Evolutionary conservation across 176 grass and related monocot species (phyloP).

Genomic region (Pontederia paniculata): DNA sequence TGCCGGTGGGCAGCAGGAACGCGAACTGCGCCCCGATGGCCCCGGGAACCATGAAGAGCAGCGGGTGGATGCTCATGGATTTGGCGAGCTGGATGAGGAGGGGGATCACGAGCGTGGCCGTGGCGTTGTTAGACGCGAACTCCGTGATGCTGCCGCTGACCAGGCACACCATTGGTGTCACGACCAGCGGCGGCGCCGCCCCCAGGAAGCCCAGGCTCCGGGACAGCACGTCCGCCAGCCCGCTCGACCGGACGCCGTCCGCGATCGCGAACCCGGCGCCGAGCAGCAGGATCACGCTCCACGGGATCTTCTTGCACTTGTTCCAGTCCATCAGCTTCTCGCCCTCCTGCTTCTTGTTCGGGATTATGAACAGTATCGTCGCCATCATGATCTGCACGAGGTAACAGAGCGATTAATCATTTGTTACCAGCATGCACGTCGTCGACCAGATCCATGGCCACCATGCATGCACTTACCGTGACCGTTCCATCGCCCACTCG

Average conservation of each 20-base stretch:
- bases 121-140: slow-evolving; percentile 52
- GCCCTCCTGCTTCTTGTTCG: slow-evolving; percentile 13
- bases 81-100: slow-evolving; percentile 54
- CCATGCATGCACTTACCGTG: background rate
- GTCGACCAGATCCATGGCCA: background rate
- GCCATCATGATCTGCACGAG: slow-evolving; percentile 17
- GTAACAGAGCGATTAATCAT: background rate
- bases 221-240: slow-evolving; percentile 29
- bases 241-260: slow-evolving; percentile 12
- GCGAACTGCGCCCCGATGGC: slow-evolving; percentile 54
- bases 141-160: slow-evolving; percentile 45
- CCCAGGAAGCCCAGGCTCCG: slow-evolving; percentile 40
- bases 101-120: slow-evolving; percentile 55
- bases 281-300: slow-evolving; percentile 13
- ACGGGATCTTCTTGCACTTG: slow-evolving; percentile 21
- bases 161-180: slow-evolving; percentile 41
- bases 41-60: slow-evolving; percentile 54
- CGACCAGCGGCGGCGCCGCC: slow-evolving; percentile 22
- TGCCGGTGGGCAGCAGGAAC: slow-evolving; percentile 55
- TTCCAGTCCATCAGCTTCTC: slow-evolving; percentile 17
- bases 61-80: slow-evolving; percentile 40
- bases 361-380: slow-evolving; percentile 9
- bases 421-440: background rate
- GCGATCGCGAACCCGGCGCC: slow-evolving; percentile 14
- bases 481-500: slow-evolving; percentile 15